phyloP scores from a whole-genome alignment of 2,329 filamentous ascomycete species.

The Knufia fluminis region DNA sequence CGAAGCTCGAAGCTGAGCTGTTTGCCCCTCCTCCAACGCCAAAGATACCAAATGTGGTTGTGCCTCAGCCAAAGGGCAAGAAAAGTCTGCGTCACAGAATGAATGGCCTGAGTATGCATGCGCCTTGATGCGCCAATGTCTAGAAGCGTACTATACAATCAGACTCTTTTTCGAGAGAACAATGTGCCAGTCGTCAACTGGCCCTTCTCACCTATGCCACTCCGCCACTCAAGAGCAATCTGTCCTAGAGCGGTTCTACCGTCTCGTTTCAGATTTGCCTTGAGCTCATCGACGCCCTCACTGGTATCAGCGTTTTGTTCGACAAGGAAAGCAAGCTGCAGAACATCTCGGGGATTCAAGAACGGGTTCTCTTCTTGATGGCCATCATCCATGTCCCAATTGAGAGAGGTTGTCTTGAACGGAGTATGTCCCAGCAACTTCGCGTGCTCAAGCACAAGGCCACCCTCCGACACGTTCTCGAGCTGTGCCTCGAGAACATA shows the following conservation, averaged over 20 bases:
- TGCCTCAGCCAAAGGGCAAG: background rate
- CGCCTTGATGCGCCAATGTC: slow-evolving; percentile 8
- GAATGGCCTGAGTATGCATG: slow-evolving; percentile 22
- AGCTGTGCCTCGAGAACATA: slow-evolving; percentile 90
- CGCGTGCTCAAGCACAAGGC: slow-evolving; percentile 61
- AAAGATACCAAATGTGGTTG: background rate
- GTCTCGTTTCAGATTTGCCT: slow-evolving; percentile 31
- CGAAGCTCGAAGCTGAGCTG: slow-evolving; percentile 71
- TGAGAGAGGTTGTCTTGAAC: slow-evolving; percentile 46
- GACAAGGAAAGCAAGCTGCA: slow-evolving; percentile 56
- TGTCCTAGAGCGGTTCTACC: slow-evolving; percentile 62
- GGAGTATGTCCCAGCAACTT: slow-evolving; percentile 17
- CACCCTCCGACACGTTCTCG: slow-evolving; percentile 82
- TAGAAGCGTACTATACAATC: background rate
- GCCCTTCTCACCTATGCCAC: slow-evolving; percentile 80
- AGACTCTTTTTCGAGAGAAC: slow-evolving; percentile 32
- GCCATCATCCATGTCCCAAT: slow-evolving; percentile 40
- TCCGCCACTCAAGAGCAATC: slow-evolving; percentile 77
- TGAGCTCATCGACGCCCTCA: slow-evolving; percentile 42
- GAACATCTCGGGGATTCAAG: slow-evolving; percentile 52
- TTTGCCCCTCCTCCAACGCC: slow-evolving; percentile 35
- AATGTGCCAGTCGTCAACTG: slow-evolving; percentile 81
- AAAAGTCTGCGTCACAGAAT: slow-evolving; percentile 13
- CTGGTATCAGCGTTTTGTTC: slow-evolving; percentile 44
- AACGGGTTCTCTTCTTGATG: slow-evolving; percentile 34